Conservation (phyloP, 768 basidiomycete genomes). For the Nidularia pulvinata region DNA sequence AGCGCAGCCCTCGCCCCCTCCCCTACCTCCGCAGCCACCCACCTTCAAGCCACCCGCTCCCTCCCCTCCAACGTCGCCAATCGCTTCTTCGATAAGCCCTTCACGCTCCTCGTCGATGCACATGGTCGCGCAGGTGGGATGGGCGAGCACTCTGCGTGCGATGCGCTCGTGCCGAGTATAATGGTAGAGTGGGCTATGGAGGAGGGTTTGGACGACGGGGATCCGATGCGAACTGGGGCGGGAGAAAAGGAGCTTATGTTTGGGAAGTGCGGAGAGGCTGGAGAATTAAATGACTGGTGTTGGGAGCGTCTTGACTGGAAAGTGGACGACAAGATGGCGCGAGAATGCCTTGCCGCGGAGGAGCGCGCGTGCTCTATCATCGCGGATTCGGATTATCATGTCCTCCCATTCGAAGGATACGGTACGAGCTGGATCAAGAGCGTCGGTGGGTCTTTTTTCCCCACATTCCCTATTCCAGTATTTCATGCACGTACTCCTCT, state of each 20-base stretch:
- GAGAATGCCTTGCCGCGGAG: constrained; percentile 60
- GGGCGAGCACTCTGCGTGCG: constrained; percentile 91
- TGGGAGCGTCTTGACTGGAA: constrained; percentile 80
- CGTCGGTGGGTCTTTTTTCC: constrained; percentile 52
- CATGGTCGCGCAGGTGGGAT: constrained; percentile 83
- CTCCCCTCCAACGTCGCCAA: constrained; percentile 65
- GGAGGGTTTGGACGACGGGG: constrained; percentile 55
- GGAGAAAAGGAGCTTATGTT: too few species aligned
- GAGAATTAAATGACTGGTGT: constrained; percentile 18
- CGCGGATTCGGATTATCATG: constrained; percentile 80
- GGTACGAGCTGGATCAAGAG: constrained; percentile 88
- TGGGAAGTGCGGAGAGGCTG: background rate
- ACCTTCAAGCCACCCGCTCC: constrained; percentile 72
- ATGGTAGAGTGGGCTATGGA: constrained; percentile 82
- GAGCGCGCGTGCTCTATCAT: constrained; percentile 59
- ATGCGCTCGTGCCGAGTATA: constrained; percentile 89
- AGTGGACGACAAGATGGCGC: constrained; percentile 53
- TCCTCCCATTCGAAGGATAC: constrained; percentile 81
- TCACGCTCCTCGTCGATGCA: constrained; percentile 81
- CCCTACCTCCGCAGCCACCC: constrained; percentile 73
- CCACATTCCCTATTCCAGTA: background rate
- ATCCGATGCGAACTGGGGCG: too few species aligned
- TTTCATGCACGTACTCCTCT: background rate
- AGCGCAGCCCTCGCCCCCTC: too few species aligned
- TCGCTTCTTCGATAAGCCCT: constrained; percentile 90